These are phyloP conservation scores for Nasturtium officinale DNA, from an alignment of 345 rosid genomes.

Conservation along the genomic window DNA sequence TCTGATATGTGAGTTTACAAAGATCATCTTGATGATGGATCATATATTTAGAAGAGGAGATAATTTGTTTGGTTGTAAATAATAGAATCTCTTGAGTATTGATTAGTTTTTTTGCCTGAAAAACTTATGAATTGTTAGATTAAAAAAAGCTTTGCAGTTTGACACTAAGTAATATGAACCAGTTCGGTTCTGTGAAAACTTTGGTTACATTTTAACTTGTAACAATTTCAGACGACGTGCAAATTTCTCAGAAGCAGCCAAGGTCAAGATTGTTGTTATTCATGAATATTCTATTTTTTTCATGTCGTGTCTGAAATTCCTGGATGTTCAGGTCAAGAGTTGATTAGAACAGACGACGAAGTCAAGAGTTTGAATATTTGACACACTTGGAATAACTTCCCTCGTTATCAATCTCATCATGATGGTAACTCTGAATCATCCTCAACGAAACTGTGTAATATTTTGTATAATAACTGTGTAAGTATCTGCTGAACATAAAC, in stretches of 20 bases:
- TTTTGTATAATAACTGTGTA: background rate
- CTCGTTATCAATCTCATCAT: background rate
- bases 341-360: background rate
- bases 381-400: constrained; percentile 39
- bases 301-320: background rate
- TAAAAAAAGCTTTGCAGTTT: too few relatives aligned
- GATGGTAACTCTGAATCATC: background rate
- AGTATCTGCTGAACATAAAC: constrained; percentile 3
- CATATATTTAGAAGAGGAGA: background rate
- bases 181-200: too few relatives aligned
- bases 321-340: background rate
- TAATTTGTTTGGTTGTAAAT: constrained; percentile 30
- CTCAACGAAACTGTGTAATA: background rate
- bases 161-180: too few relatives aligned
- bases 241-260: background rate
- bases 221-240: background rate
- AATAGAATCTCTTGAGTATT: constrained; percentile 18
- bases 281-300: background rate
- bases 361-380: constrained; percentile 4
- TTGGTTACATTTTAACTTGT: background rate
- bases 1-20: constrained; percentile 31
- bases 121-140: constrained; percentile 11
- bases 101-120: constrained; percentile 14
- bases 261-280: background rate
- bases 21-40: constrained; percentile 13